Evolutionary conservation across 495 filamentous ascomycete genomes (phyloP).

Genomic region (Xylaria flabelliformis): DNA sequence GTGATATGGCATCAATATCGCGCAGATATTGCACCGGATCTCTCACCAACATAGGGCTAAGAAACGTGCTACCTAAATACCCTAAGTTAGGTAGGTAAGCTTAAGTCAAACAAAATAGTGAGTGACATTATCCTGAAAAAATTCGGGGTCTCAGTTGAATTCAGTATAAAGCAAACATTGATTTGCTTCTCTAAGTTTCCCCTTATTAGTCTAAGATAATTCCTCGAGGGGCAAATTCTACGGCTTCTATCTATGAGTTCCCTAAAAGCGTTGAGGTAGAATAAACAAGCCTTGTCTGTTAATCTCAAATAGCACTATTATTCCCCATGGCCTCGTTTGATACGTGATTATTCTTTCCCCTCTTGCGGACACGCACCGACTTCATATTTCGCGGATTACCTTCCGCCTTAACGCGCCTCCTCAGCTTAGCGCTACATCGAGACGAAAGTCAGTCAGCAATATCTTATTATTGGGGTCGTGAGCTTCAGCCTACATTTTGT

Average conservation of each 20-base stretch:
- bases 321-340: neutral
- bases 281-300: neutral
- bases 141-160: neutral
- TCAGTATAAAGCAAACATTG: neutral
- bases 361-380: constrained; percentile 18
- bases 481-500: constrained; percentile 11
- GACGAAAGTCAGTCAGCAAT: constrained; percentile 3
- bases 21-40: neutral
- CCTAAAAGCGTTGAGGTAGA: neutral
- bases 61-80: neutral
- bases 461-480: neutral
- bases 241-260: neutral
- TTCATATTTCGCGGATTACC: constrained; percentile 13
- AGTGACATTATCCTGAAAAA: neutral
- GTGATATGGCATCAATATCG: neutral
- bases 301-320: neutral
- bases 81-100: neutral
- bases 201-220: neutral
- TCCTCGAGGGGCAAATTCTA: neutral
- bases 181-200: neutral
- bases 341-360: constrained; percentile 8
- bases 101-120: neutral
- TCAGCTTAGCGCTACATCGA: constrained; percentile 8
- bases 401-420: constrained; percentile 13
- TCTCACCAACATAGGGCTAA: too few relatives aligned